Evolutionary conservation across 495 filamentous ascomycete genomes (phyloP).

Genomic region (Penicillium riverlandense): DNA sequence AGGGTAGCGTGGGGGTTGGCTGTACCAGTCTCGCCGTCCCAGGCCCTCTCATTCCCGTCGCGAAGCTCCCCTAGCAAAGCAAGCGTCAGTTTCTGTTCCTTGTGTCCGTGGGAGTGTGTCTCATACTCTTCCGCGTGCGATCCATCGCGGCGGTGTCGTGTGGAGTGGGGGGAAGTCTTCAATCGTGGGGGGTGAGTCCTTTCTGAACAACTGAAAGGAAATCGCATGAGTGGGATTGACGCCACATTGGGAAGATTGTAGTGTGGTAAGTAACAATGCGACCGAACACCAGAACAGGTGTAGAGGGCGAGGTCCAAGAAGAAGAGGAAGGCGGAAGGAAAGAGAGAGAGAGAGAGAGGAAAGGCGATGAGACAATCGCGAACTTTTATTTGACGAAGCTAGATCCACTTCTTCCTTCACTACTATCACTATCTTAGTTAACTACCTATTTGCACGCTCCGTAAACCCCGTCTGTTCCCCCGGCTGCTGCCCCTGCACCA

Average conservation of each 20-base stretch:
- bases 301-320: not conserved
- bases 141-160: slow-evolving; percentile 53
- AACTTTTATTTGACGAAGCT: not conserved
- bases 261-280: too few relatives aligned
- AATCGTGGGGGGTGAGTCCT: slow-evolving; percentile 24
- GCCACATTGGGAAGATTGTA: slow-evolving; percentile 30
- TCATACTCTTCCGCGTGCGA: slow-evolving; percentile 73
- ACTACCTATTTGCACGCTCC: slow-evolving; percentile 4
- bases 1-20: too few relatives aligned
- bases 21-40: slow-evolving; percentile 80
- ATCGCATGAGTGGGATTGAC: slow-evolving; percentile 31
- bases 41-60: slow-evolving; percentile 76
- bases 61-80: slow-evolving; percentile 69
- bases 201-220: slow-evolving; percentile 34
- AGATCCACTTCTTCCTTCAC: too few relatives aligned
- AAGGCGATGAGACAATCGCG: not conserved
- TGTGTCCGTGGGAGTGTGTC: not conserved
- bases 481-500: slow-evolving; percentile 17
- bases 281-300: too few relatives aligned
- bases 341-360: not conserved
- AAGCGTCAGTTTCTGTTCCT: not conserved
- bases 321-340: slow-evolving; percentile 9
- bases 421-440: too few relatives aligned
- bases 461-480: slow-evolving; percentile 25
- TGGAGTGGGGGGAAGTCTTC: not conserved